These are phyloP conservation scores for Tolypocladium amazonense DNA, from an alignment of 2,329 filamentous ascomycete species.

Conservation along the genomic window DNA sequence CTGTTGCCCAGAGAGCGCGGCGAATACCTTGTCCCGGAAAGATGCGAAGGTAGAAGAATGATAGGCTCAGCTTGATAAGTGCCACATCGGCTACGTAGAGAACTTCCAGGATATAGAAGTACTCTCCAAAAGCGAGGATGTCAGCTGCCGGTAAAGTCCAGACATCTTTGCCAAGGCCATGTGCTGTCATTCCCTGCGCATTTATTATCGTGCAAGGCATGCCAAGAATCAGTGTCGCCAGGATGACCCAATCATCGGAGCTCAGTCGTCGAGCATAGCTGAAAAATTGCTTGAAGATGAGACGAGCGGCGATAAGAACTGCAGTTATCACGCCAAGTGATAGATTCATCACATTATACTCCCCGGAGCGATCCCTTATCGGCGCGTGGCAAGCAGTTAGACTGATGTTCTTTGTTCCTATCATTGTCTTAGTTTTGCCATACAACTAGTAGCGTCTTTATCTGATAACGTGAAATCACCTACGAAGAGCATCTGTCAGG, in stretches of 20 bases:
- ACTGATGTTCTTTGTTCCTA: background rate
- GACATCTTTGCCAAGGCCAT: background rate
- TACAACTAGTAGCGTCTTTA: background rate
- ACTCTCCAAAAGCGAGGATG: background rate
- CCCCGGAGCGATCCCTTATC: background rate
- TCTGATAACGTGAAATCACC: background rate
- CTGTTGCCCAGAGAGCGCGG: background rate
- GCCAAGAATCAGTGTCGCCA: background rate
- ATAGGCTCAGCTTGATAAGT: background rate
- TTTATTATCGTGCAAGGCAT: background rate
- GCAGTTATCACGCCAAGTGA: background rate
- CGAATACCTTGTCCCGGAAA: background rate
- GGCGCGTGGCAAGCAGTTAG: background rate
- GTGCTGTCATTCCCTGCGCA: background rate
- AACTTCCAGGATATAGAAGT: background rate
- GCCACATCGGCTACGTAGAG: background rate
- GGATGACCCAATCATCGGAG: background rate
- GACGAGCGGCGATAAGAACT: background rate
- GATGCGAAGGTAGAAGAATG: background rate
- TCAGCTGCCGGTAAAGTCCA: background rate
- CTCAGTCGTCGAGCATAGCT: background rate
- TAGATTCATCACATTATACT: background rate
- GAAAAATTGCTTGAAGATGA: background rate
- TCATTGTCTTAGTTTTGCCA: background rate
- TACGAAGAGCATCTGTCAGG: background rate